Base-by-base conservation (phyloP, 805 yeast species). In the Myxozyma lipomycoides region DNA sequence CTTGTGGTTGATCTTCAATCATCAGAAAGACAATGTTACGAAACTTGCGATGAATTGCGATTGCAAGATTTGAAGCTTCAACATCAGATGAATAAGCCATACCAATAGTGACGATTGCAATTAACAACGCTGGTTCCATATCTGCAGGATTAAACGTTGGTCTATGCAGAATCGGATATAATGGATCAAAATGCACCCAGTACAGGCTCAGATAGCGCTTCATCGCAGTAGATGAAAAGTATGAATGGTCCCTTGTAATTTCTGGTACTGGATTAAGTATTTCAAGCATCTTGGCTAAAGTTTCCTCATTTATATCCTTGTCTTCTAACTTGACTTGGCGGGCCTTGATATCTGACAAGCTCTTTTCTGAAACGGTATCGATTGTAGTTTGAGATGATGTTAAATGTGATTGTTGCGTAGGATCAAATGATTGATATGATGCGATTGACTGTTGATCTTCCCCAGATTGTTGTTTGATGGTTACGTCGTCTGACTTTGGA, bases 161-260 rank as follows among this genome's bases (percentile, higher is more conserved):
- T 15, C 63, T 59, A 55, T 73, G 77, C 10, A 73, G 61, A 9
- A 73, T 64, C 1, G 77, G 77, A 52, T 65, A 73, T 23, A 65
- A 61, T 9, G 67, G 56, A 53, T 66, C 68, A 49, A 72, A 72
- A 39, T 64, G 59, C 3, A 54, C 52, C 76, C 76, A 74, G 52
- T 63, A 71, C 7, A 60, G 59, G 9, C 58, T 54, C 7, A 69
- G 44, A 49, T 64, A 70, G 17, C 45, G 37, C 21, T 50, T 42
- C 38, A 63, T 40, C 7, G 52, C 43, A 10, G 48, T 36, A 10
- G 57, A 43, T 1, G 62, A 52, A 23, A 62, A 56, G n/a, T 58
- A 48, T 4, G 49, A 46, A 21, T 44, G 40, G 26, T 52, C 49
- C 3, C 18, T 35, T 15, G 48, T 46, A 15, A 61, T 34, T 19